Base-by-base conservation (phyloP, 495 filamentous ascomycete species). In the Podospora pseudoanserina region DNA sequence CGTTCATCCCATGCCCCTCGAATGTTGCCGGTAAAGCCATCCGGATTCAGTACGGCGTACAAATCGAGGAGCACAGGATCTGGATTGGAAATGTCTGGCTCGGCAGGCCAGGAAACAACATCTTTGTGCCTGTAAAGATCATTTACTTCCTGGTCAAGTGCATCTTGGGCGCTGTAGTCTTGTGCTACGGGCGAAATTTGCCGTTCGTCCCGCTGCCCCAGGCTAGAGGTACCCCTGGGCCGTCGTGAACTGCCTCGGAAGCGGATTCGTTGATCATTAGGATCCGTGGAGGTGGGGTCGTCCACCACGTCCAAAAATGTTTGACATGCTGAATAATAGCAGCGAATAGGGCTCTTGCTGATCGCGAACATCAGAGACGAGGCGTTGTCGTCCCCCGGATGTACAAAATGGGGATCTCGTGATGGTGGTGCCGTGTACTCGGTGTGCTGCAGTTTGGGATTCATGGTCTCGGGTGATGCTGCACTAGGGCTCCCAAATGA, bases 251-350 rank as follows among this genome's bases (percentile, higher is more conserved):
- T 63, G 19, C 73, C 75, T 20, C 77, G 69, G 18, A 72, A 72
- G 77, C 68, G 79, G 72, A 75, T 65, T 60, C 74, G 73, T 19
- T 72, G 75, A 54, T 76, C 68, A 32, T 68, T 63, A n/a, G 79
- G 76, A 57, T 79, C 79, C 2, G 66, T 73, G 11, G 72, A 69
- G 2, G 71, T 59, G 5, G 84, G 83, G 67, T 89, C 86, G 68
- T 90, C 85, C 34, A 92, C 86, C 3, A 92, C 77, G 68, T 92
- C 90, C 9, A 92, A 60, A 70, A 86, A 91, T 3, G 87, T 84
- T n/a, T 82, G 82, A 39, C 84, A 83, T 27, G 79, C 79, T 16
- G 83, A 77, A 65, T 90, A 79, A 68, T 92, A 92, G 23, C 80
- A 80, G 32, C 86, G 85, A 59, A 89, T 77, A 49, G 86, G 85